Conservation (phyloP, 306 rosid genomes). For the Vigna mungo region DNA sequence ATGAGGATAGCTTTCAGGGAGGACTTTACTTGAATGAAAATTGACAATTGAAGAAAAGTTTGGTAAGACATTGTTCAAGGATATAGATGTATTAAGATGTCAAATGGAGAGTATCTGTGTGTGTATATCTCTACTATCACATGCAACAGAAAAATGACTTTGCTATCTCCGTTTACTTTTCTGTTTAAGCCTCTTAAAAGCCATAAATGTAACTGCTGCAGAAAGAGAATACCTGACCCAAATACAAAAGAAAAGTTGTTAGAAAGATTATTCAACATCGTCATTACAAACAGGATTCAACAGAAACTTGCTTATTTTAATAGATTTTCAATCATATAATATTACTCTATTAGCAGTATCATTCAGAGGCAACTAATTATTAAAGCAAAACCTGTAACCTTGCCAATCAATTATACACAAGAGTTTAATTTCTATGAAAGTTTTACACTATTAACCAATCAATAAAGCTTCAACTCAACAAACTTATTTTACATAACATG, state of each 20-base stretch:
- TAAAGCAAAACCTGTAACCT: constrained; percentile 12
- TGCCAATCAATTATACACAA: not conserved
- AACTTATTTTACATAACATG: too few species aligned
- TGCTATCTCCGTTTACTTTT: constrained; percentile 63
- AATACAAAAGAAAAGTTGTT: constrained; percentile 23
- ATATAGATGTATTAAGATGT: not conserved
- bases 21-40: constrained; percentile 37
- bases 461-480: not conserved
- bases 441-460: not conserved
- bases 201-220: constrained; percentile 95
- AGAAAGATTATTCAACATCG: constrained; percentile 22
- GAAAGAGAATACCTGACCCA: constrained; percentile 88
- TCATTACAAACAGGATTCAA: not conserved
- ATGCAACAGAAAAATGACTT: not conserved
- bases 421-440: too few species aligned
- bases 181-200: constrained; percentile 73
- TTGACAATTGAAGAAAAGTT: constrained; percentile 20
- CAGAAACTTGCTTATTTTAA: not conserved
- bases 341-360: not conserved
- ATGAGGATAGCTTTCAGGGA: constrained; percentile 21
- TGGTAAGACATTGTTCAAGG: constrained; percentile 21
- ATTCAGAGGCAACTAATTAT: not conserved
- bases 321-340: constrained; percentile 12
- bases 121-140: constrained; percentile 13
- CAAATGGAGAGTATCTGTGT: not conserved